phyloP scores from a whole-genome alignment of 768 basidiomycete genomes.

The Wakefieldia striispora region DNA sequence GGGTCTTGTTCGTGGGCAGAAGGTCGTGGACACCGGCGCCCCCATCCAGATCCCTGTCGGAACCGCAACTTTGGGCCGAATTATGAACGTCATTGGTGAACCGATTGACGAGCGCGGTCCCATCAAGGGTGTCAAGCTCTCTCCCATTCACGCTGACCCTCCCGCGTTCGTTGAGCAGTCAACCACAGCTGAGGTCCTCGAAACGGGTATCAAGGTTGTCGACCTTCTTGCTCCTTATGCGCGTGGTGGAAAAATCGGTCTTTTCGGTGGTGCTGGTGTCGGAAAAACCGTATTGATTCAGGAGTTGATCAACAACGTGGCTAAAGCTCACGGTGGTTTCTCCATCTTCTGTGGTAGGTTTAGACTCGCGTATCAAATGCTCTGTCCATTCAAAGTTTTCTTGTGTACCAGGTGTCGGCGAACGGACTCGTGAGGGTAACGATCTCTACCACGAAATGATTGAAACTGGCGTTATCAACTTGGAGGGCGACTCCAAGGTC shows the following conservation, averaged over 20 bases:
- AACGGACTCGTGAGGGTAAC: conserved; percentile 99
- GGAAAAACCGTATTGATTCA: conserved; percentile 99
- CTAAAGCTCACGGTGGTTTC: conserved; percentile 99
- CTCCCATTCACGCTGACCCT: conserved; percentile 95
- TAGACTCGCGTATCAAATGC: neutral
- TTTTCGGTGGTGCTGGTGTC: conserved; percentile 99
- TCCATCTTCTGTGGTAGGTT: conserved; percentile 93
- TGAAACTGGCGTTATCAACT: conserved; percentile 99
- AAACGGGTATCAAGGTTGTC: conserved; percentile 99
- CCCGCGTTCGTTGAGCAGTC: conserved; percentile 98
- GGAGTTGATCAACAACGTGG: conserved; percentile 99
- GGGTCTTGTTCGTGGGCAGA: conserved; percentile 98
- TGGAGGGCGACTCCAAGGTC: conserved; percentile 99
- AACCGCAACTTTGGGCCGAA: conserved; percentile 90
- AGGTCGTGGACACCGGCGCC: conserved; percentile 93
- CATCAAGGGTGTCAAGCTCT: conserved; percentile 91
- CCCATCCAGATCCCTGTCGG: conserved; percentile 98
- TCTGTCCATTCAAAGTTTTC: conserved; percentile 7
- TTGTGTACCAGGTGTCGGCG: conserved; percentile 80
- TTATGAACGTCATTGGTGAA: conserved; percentile 99
- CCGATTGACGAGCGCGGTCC: conserved; percentile 99
- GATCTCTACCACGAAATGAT: conserved; percentile 99
- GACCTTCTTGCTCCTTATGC: conserved; percentile 99
- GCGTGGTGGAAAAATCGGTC: conserved; percentile 99
- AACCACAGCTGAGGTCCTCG: conserved; percentile 96